Percentiles rank a stretch among this genome's conserved stretches.
Evolutionary conservation across 306 rosid species (phyloP).

Genomic region (Glycine latifolia): DNA sequence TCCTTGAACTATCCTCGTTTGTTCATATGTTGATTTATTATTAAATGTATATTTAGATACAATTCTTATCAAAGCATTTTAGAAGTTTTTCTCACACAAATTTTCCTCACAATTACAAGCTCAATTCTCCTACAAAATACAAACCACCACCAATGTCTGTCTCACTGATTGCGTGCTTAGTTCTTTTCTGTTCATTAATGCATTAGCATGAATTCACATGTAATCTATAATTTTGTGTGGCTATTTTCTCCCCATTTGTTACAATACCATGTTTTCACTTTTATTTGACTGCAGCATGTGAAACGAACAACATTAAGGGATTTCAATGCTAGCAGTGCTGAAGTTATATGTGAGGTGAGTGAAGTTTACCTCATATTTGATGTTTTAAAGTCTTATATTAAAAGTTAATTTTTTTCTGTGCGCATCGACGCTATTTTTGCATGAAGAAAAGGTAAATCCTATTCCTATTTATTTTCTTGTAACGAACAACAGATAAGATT

Average conservation of each 20-base stretch:
- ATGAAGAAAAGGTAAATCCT: background rate
- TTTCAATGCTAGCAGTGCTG: constrained; percentile 80
- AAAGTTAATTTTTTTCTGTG: background rate
- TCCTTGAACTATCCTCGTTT: too few species aligned
- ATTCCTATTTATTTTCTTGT: background rate
- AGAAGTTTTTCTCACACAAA: too few species aligned
- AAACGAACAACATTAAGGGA: constrained; percentile 75
- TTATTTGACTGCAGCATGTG: constrained; percentile 75
- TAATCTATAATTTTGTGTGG: background rate
- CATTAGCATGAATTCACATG: background rate
- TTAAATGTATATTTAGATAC: too few species aligned
- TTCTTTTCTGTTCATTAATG: background rate
- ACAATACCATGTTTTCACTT: constrained; percentile 3
- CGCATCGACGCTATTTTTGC: background rate
- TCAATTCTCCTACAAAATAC: background rate
- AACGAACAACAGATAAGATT: background rate
- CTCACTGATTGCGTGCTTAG: background rate
- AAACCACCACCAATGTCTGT: background rate
- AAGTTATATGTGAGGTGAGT: constrained; percentile 86
- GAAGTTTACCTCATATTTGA: constrained; percentile 20
- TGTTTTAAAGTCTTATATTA: background rate
- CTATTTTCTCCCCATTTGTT: background rate
- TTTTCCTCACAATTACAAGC: background rate
- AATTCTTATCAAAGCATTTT: too few species aligned
- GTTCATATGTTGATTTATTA: too few species aligned